These are phyloP conservation scores for Chaetomiaceae sp. DNA, from an alignment of 2,329 filamentous ascomycete species.

Conservation along the genomic window DNA sequence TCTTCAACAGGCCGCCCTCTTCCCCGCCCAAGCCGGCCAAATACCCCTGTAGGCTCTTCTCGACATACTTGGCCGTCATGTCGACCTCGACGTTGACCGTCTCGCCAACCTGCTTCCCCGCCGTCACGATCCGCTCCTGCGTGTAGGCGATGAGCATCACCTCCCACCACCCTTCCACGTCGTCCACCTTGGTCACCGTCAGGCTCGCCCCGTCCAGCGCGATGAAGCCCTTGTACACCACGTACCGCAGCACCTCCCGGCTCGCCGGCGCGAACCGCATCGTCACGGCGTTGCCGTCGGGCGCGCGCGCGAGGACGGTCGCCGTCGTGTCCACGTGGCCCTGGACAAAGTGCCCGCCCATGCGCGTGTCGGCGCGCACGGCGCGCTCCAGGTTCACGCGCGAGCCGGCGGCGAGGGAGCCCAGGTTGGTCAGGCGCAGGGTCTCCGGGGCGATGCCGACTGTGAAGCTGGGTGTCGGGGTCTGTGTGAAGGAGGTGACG, in stretches of 20 bases:
- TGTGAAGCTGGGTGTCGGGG: constrained; percentile 59
- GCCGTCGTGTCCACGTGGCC: constrained; percentile 93
- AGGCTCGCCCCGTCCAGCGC: constrained; percentile 91
- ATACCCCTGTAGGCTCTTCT: constrained; percentile 84
- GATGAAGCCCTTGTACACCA: constrained; percentile 95
- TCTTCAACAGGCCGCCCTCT: constrained; percentile 57
- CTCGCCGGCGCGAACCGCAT: constrained; percentile 75
- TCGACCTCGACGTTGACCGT: constrained; percentile 91
- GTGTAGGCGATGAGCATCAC: constrained; percentile 98
- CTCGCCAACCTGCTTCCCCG: constrained; percentile 72
- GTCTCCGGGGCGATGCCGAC: constrained; percentile 95
- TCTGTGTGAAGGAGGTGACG: constrained; percentile 56
- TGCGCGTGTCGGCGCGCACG: constrained; percentile 83
- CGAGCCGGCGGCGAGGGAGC: constrained; percentile 59
- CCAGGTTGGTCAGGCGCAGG: constrained; percentile 92
- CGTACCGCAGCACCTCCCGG: constrained; percentile 68
- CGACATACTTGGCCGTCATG: constrained; percentile 78
- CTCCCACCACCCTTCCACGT: constrained; percentile 79
- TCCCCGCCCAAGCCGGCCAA: constrained; percentile 52
- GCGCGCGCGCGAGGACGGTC: constrained; percentile 63
- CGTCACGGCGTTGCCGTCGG: constrained; percentile 86
- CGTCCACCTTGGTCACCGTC: constrained; percentile 83
- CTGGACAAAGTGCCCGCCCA: constrained; percentile 98
- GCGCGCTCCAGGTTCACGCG: constrained; percentile 91
- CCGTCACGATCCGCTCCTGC: constrained; percentile 83